Base-by-base conservation (phyloP, 208 protist genomes). In the Balamuthia mandrillaris region DNA sequence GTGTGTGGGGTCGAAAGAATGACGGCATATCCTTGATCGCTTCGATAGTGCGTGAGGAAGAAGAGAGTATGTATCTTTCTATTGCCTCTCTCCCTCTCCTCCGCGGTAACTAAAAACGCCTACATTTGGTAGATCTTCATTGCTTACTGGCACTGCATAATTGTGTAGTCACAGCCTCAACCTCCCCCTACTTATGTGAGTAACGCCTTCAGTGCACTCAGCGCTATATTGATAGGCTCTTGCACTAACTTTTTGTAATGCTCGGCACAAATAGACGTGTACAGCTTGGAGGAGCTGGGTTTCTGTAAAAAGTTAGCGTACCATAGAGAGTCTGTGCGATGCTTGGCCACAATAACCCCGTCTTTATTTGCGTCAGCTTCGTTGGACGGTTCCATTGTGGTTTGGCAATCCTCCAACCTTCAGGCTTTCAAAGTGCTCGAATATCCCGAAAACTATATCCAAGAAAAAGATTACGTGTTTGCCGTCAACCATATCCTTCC, bases 241-340 rank as follows among this genome's bases (percentile, higher is more conserved):
- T 12, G 31, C 12, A 24, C 12, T 45, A 39, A 68, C 16, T 33
- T 33, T 27, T 12, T 33, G 14, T 24, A 68, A 33, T 24, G 14
- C 27, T 27, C 31, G 12, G 12, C 31, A 24, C 27, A n/a, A 68
- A 21, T 56, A 79, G 70, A 65, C 21, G 75, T 82, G 14, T 82
- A 82, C 41, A 65, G 65, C 35, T 39, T 24, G 31, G 51, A 42
- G n/a, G 27, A 45, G 3, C 51, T 61, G 39, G 41, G 27, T 18
- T 66, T 51, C 51, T 45, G 65, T 31, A 61, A 66, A 35, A 29
- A 65, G 51, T 33, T 82, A 5, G 75, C 56, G 12, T 61, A 68
- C 39, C 75, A 82, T 29, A 45, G 75, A n/a, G 75, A 82, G 14
- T 82, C 75, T 0, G 75, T 82, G 21, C 75, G 75, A 44, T 82